These are phyloP conservation scores for Metschnikowia dekortorum DNA, from an alignment of 805 yeast species.

Conservation along the genomic window DNA sequence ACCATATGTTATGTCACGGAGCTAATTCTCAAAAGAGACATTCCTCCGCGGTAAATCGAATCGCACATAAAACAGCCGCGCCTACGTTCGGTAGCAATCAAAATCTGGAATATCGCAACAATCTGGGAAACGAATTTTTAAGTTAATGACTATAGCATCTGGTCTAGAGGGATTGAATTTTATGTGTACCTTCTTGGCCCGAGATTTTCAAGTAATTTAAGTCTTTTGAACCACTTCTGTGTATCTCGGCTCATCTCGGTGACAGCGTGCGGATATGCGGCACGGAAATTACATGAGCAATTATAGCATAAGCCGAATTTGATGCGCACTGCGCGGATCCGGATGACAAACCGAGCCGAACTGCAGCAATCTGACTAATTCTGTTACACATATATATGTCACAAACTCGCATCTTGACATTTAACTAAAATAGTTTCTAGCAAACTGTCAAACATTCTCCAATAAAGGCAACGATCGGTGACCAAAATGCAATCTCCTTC, in stretches of 20 bases:
- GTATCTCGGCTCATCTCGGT: neutral
- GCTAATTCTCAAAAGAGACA: neutral
- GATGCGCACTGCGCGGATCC: constrained; percentile 1
- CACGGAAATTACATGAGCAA: constrained; percentile 2
- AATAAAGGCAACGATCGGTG: neutral
- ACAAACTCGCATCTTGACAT: neutral
- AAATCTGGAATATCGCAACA: neutral
- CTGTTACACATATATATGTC: constrained; percentile 2
- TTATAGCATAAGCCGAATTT: constrained; percentile 2
- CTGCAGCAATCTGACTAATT: constrained; percentile 5
- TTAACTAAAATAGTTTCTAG: neutral
- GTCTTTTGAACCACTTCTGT: neutral
- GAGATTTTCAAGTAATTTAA: too few relatives aligned
- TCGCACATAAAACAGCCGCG: constrained; percentile 4
- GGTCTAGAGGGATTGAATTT: neutral
- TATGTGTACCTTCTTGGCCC: neutral
- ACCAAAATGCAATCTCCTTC: constrained; percentile 2
- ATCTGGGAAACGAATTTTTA: neutral
- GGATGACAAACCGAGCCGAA: constrained; percentile 3
- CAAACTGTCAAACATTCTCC: neutral
- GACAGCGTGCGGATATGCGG: neutral
- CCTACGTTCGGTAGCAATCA: neutral
- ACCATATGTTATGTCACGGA: neutral
- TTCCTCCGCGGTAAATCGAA: neutral
- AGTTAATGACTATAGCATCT: neutral